Evolutionary conservation across 805 yeast genomes (phyloP), one percentile per base, ranked within the genome.

Genomic region (Wickerhamomyces rabaulensis): DNA sequence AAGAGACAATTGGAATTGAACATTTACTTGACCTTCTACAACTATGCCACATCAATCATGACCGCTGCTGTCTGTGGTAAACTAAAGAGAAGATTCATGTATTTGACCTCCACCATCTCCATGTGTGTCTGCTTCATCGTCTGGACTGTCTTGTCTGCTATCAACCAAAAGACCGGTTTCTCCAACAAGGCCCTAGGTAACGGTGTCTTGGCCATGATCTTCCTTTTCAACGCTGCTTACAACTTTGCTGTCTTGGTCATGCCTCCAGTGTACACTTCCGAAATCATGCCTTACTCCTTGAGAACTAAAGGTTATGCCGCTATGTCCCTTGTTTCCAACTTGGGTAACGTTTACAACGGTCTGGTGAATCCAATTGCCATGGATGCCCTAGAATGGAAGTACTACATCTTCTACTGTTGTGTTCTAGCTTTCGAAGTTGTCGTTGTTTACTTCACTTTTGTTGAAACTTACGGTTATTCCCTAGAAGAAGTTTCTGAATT

Each of bases 141-240:
- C 41, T 71, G 76, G 73, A 76, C 80, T 1, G 53, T 61, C 8
- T 58, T 73, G 27, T 74, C 81, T 19, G 80, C 80, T 2, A 53
- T 68, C 37, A 72, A 71, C 58, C 73, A 68, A 51, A 57, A 73
- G 55, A 60, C 69, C 39, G 51, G 69, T 52, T 72, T 70, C 53
- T 58, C 64, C 46, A 66, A 74, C 47, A 71, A 71, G 50, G 19
- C 61, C 4, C 58, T 69, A 26, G 75, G 73, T 42, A 64, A 65
- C 46, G 80, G 76, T 49, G 78, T 74, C 22, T 66, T 70, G 55
- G 76, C 76, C 8, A 71, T 77, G 75, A 72, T 78, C 43, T 76
- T 74, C 68, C 54, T 75, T 29, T 74, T 65, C 69, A 66, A 68
- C 58, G 54, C 61, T 44, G 63, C 66, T 37, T 75, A 74, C 61